Percentiles rank a stretch among this genome's conserved stretches.
Evolutionary conservation across 2,329 filamentous ascomycete genomes (phyloP).

Genomic region (Hymenoscyphus albidus): DNA sequence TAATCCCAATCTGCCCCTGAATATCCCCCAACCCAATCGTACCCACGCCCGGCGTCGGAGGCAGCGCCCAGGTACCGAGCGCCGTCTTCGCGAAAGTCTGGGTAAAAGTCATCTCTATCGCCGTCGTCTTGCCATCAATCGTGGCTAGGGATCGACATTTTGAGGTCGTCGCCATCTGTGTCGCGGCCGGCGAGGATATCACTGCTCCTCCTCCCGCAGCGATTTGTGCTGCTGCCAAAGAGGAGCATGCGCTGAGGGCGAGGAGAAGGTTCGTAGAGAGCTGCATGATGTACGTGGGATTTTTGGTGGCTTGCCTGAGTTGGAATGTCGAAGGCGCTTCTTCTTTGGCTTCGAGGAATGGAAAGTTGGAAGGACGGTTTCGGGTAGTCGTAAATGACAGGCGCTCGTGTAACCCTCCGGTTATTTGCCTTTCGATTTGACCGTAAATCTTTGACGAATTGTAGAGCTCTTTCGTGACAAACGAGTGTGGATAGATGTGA

Average conservation of each 20-base stretch:
- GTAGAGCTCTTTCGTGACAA: neutral
- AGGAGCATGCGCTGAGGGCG: neutral
- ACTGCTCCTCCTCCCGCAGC: constrained; percentile 10
- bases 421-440: neutral
- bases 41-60: constrained; percentile 25
- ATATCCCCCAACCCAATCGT: constrained; percentile 31
- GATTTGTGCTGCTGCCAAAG: constrained; percentile 8
- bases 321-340: constrained; percentile 1
- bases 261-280: neutral
- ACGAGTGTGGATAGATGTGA: neutral
- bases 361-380: neutral
- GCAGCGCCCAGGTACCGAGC: constrained; percentile 30
- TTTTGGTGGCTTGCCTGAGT: neutral
- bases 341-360: neutral
- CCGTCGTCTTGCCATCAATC: constrained; percentile 20
- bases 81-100: constrained; percentile 33
- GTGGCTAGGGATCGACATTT: constrained; percentile 21
- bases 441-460: neutral
- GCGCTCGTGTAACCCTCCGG: neutral
- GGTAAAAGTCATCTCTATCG: constrained; percentile 23
- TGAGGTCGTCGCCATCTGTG: constrained; percentile 22
- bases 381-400: neutral
- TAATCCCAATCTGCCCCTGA: constrained; percentile 11
- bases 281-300: neutral
- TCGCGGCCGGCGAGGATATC: constrained; percentile 8